These are phyloP conservation scores for Omphalotus olearius DNA, from an alignment of 1,284 basidiomycete species.

Conservation along the genomic window DNA sequence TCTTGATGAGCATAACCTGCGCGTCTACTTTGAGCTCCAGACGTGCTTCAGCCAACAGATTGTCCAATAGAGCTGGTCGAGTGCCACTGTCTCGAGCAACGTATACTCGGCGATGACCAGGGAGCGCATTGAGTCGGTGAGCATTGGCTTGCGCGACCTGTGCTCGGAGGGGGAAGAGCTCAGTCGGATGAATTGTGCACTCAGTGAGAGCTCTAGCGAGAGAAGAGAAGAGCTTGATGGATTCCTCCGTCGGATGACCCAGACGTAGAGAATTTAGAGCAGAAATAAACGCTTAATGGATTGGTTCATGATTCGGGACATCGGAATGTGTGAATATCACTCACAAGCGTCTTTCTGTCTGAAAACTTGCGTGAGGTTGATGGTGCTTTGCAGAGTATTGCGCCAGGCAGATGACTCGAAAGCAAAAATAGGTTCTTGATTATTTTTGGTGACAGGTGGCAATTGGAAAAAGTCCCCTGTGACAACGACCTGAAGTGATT, in stretches of 20 bases:
- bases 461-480: conserved; percentile 90
- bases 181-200: conserved; percentile 28
- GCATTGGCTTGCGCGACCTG: conserved; percentile 33
- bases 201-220: conserved; percentile 20
- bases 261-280: conserved; percentile 41
- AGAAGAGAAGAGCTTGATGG: conserved; percentile 18
- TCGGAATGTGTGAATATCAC: conserved; percentile 10
- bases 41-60: conserved; percentile 45
- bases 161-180: conserved; percentile 31
- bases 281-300: conserved; percentile 55
- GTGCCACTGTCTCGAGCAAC: conserved; percentile 31
- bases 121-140: conserved; percentile 27
- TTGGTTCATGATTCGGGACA: background rate
- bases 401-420: conserved; percentile 80
- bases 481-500: conserved; percentile 60
- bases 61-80: conserved; percentile 35
- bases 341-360: conserved; percentile 48
- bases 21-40: conserved; percentile 54
- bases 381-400: conserved; percentile 58
- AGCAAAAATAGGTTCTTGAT: conserved; percentile 45
- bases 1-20: conserved; percentile 75
- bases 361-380: conserved; percentile 78
- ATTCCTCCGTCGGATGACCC: conserved; percentile 19
- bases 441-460: conserved; percentile 57
- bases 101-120: conserved; percentile 22